These are phyloP conservation scores for Parathielavia appendiculata DNA, from an alignment of 495 filamentous ascomycete genomes.

Conservation along the genomic window DNA sequence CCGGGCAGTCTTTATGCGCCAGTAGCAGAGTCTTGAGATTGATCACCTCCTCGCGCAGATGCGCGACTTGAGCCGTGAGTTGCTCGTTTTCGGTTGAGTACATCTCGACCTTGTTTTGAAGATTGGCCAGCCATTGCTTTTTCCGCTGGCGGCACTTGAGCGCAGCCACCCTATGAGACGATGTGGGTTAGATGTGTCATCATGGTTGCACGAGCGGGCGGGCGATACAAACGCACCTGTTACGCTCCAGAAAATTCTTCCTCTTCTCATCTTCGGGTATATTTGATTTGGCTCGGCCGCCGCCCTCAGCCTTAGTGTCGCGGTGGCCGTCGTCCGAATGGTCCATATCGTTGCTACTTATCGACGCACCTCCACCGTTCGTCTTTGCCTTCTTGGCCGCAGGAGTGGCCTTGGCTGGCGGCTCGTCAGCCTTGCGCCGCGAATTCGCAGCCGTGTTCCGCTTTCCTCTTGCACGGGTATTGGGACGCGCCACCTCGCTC, in stretches of 20 bases:
- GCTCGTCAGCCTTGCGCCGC: conserved; percentile 79
- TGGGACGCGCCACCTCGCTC: conserved; percentile 57
- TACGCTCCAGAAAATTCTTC: conserved; percentile 95
- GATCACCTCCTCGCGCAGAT: conserved; percentile 87
- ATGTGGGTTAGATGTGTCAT: not conserved
- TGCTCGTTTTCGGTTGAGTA: conserved; percentile 88
- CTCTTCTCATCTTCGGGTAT: conserved; percentile 99
- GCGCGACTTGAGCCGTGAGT: conserved; percentile 73
- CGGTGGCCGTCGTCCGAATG: conserved; percentile 34
- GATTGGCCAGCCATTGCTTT: conserved; percentile 96
- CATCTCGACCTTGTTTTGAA: conserved; percentile 91
- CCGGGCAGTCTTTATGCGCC: conserved; percentile 94
- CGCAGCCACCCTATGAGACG: conserved; percentile 70
- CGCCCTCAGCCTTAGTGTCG: conserved; percentile 47
- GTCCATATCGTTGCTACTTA: conserved; percentile 30
- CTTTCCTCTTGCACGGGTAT: conserved; percentile 64
- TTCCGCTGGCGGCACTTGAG: conserved; percentile 97
- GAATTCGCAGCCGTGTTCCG: conserved; percentile 47
- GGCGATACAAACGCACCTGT: conserved; percentile 60
- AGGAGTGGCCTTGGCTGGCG: conserved; percentile 51
- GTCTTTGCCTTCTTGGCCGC: conserved; percentile 68
- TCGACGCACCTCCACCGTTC: conserved; percentile 38
- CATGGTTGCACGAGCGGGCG: not conserved
- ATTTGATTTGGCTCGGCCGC: conserved; percentile 51
- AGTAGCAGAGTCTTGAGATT: conserved; percentile 89